A percentile compares a stretch with the other conserved stretches of the same genome.
phyloP scores from a whole-genome alignment of 768 basidiomycete genomes.

The Amanita polypyramis region DNA sequence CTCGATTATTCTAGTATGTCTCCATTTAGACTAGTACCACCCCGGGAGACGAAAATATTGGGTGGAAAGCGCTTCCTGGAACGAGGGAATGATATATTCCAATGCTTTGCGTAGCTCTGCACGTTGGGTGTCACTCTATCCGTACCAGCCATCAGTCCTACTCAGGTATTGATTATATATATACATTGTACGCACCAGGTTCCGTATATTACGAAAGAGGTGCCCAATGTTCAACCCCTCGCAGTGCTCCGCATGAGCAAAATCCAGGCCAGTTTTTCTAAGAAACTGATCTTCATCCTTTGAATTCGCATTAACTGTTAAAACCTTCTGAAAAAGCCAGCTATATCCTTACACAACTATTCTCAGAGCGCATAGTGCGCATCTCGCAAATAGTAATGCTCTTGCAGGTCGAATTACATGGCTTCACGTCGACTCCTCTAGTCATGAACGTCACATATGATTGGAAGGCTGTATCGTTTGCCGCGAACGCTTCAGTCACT shows the following conservation, averaged over 20 bases:
- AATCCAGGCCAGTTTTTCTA: constrained; percentile 8
- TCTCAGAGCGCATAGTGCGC: constrained; percentile 29
- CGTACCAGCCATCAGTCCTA: not conserved
- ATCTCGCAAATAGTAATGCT: constrained; percentile 31
- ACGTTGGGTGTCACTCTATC: not conserved
- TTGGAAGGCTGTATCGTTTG: constrained; percentile 34
- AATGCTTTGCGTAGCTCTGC: not conserved
- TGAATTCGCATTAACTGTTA: constrained; percentile 9
- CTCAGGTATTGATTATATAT: not conserved
- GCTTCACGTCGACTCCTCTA: constrained; percentile 23
- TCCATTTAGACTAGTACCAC: not conserved
- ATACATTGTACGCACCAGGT: constrained; percentile 2
- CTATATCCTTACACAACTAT: constrained; percentile 27
- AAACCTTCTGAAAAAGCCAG: not conserved
- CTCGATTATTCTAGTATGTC: not conserved
- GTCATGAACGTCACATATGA: constrained; percentile 35
- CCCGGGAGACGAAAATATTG: too few species aligned
- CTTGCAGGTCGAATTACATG: constrained; percentile 29
- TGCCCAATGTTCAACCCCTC: constrained; percentile 20
- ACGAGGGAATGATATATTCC: not conserved
- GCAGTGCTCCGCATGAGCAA: constrained; percentile 17
- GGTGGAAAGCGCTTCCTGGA: too few species aligned
- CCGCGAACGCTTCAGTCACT: constrained; percentile 41
- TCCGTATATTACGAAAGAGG: constrained; percentile 15
- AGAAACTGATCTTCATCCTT: constrained; percentile 16